Conservation (phyloP, 169 alveolate species). For the Plasmodium berghei region DNA sequence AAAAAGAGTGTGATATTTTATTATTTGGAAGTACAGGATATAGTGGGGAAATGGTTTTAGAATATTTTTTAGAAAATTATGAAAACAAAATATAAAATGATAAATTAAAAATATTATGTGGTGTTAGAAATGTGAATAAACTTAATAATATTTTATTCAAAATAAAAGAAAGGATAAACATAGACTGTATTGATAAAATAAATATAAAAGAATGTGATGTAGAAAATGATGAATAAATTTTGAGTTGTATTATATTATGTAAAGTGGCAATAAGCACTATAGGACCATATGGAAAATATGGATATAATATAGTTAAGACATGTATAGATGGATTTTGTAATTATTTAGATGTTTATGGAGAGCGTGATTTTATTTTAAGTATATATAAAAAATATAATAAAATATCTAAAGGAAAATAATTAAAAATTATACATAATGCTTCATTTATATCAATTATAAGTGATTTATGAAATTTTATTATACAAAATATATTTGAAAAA, state of each 20-base stretch:
- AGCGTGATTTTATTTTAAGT: constrained; percentile 44
- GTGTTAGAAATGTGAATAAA: constrained; percentile 35
- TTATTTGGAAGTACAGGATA: constrained; percentile 68
- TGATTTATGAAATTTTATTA: constrained; percentile 62
- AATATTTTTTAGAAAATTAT: constrained; percentile 50
- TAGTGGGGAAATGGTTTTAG: constrained; percentile 75
- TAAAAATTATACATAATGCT: constrained; percentile 71
- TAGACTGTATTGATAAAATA: constrained; percentile 20
- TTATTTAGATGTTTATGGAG: constrained; percentile 64
- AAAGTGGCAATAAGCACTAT: constrained; percentile 51
- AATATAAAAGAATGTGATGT: constrained; percentile 43
- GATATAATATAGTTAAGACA: constrained; percentile 62
- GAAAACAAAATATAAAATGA: constrained; percentile 24
- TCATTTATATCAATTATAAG: constrained; percentile 71
- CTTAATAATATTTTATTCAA: constrained; percentile 10
- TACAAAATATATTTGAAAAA: constrained; percentile 43
- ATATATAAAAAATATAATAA: constrained; percentile 59
- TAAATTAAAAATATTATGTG: constrained; percentile 45
- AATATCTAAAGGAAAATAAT: constrained; percentile 42
- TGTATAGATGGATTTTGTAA: constrained; percentile 40
- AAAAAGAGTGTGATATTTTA: constrained; percentile 49
- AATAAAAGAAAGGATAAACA: constrained; percentile 20
- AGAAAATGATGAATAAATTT: constrained; percentile 23
- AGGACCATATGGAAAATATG: constrained; percentile 67
- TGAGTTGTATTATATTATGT: constrained; percentile 34